Percentiles rank a stretch among this genome's conserved stretches.
These are phyloP conservation scores for Venturia nashicola DNA, from an alignment of 2,329 filamentous ascomycete species.

Conservation along the genomic window DNA sequence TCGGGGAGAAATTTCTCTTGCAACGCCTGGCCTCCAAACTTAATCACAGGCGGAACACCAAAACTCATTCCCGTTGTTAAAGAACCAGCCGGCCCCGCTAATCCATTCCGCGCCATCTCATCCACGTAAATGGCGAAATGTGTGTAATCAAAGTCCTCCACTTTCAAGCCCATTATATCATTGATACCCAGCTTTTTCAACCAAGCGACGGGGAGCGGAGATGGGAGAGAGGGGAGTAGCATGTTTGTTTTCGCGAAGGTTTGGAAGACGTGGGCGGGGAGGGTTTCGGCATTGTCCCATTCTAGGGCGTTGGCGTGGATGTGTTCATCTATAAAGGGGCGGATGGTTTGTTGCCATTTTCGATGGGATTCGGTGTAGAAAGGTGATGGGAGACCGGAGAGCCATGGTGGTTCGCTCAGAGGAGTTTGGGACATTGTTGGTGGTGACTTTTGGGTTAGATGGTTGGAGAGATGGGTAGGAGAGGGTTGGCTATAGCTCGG, in stretches of 20 bases:
- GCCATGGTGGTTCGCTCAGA: constrained; percentile 62
- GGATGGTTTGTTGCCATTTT: constrained; percentile 55
- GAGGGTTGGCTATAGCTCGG: background rate
- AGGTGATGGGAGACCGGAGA: constrained; percentile 56
- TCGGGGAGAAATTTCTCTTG: constrained; percentile 58
- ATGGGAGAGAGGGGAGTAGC: constrained; percentile 56
- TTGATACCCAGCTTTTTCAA: constrained; percentile 53
- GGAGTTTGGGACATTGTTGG: constrained; percentile 31
- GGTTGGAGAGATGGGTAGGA: background rate
- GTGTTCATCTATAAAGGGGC: constrained; percentile 52
- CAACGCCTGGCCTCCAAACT: constrained; percentile 50
- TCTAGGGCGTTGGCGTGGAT: constrained; percentile 51
- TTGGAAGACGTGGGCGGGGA: constrained; percentile 51
- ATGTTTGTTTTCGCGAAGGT: constrained; percentile 55
- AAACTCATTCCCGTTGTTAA: constrained; percentile 62
- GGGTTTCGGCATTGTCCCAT: constrained; percentile 54
- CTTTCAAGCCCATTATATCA: constrained; percentile 52
- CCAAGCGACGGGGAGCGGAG: constrained; percentile 57
- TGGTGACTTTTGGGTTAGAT: background rate
- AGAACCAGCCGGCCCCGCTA: constrained; percentile 50
- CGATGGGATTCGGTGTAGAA: constrained; percentile 57
- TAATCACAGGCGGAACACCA: constrained; percentile 58
- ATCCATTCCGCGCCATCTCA: constrained; percentile 49
- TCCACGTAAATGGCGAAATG: constrained; percentile 27
- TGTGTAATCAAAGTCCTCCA: constrained; percentile 64